A percentile compares a stretch with the other conserved stretches of the same genome.
These are phyloP conservation scores for Entomortierella parvispora DNA, from an alignment of 192 early-diverging fungal genomes.

Conservation along the genomic window DNA sequence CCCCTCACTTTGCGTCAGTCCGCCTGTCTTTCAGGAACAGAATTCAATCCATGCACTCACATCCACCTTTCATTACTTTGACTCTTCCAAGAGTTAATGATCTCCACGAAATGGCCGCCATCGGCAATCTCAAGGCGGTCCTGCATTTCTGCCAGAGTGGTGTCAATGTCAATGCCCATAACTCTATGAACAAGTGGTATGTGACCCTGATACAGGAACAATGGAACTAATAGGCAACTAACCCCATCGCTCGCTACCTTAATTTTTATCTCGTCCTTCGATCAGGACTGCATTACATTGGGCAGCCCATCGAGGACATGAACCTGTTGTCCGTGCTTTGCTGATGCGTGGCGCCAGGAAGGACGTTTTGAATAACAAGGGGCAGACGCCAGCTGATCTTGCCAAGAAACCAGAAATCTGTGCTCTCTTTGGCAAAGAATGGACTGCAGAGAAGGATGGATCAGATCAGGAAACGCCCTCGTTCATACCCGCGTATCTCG, in stretches of 20 bases:
- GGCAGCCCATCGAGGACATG: slow-evolving; percentile 76
- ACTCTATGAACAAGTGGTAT: slow-evolving; percentile 79
- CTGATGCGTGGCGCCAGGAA: slow-evolving; percentile 73
- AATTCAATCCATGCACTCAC: neutral
- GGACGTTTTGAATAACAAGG: slow-evolving; percentile 66
- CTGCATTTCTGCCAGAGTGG: slow-evolving; percentile 69
- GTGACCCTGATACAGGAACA: neutral
- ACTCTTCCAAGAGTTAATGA: slow-evolving; percentile 49
- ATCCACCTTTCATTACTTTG: no score
- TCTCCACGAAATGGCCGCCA: slow-evolving; percentile 61
- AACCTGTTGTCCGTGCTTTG: slow-evolving; percentile 64
- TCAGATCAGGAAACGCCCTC: slow-evolving; percentile 12
- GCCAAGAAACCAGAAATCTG: slow-evolving; percentile 60
- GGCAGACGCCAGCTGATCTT: slow-evolving; percentile 69
- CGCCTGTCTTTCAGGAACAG: no score
- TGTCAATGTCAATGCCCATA: slow-evolving; percentile 74
- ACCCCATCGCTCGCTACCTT: no score
- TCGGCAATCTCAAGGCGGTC: slow-evolving; percentile 79
- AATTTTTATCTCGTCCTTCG: neutral
- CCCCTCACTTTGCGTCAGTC: no score
- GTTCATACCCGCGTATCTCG: slow-evolving; percentile 72
- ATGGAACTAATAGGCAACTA: no score
- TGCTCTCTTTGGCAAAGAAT: slow-evolving; percentile 54
- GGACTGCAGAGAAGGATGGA: slow-evolving; percentile 14
- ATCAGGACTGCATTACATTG: slow-evolving; percentile 78